A percentile compares a stretch with the other conserved stretches of the same genome.
Evolutionary conservation across 768 basidiomycete genomes (phyloP).

Genomic region (Podaxis sp.): DNA sequence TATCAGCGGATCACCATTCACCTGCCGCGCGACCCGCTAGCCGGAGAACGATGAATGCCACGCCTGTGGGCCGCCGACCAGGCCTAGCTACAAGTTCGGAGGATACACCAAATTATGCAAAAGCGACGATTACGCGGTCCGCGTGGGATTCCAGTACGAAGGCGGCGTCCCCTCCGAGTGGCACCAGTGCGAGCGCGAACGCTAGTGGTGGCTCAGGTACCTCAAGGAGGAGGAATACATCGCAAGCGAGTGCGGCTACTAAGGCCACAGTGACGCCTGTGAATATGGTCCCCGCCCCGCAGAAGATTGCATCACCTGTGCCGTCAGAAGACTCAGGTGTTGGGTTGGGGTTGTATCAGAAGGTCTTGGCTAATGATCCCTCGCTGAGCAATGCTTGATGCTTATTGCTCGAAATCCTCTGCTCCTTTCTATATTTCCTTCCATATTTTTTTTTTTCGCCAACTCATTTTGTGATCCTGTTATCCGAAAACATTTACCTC

Average conservation of each 20-base stretch:
- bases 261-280: conserved; percentile 35
- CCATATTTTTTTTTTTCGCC: not conserved
- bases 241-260: conserved; percentile 67
- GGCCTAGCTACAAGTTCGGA: conserved; percentile 37
- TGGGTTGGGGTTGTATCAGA: conserved; percentile 64
- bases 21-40: conserved; percentile 55
- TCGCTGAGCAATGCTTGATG: conserved; percentile 43
- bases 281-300: conserved; percentile 27
- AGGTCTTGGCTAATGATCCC: conserved; percentile 75
- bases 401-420: conserved; percentile 29
- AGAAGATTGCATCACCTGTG: conserved; percentile 64
- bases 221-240: conserved; percentile 70
- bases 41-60: conserved; percentile 53
- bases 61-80: conserved; percentile 41
- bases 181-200: not conserved
- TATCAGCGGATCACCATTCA: conserved; percentile 54
- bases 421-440: conserved; percentile 17
- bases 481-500: conserved; percentile 16
- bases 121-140: conserved; percentile 72
- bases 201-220: conserved; percentile 35
- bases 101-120: conserved; percentile 60
- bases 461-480: conserved; percentile 16
- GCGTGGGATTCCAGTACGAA: conserved; percentile 68
- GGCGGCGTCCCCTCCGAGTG: conserved; percentile 14
- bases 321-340: conserved; percentile 83